Percentiles rank a stretch among this genome's conserved stretches.
Conservation (phyloP, 805 yeast species). For the Candida endomychidarum region DNA sequence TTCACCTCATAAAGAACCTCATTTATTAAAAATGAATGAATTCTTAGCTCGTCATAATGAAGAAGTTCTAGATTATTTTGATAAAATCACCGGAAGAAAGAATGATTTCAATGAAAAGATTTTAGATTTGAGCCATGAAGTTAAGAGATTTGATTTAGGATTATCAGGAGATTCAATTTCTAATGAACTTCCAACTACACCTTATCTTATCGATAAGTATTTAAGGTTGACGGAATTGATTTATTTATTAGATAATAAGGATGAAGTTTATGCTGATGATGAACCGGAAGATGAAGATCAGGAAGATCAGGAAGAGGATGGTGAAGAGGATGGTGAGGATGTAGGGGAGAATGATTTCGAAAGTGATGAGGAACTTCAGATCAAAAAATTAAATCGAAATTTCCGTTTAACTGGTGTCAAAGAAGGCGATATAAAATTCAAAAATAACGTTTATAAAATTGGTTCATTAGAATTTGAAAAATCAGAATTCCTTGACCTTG, state of each 20-base stretch:
- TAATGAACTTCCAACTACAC: slow-evolving; percentile 65
- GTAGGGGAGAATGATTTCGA: slow-evolving; percentile 4
- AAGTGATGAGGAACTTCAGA: slow-evolving; percentile 6
- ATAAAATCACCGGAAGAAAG: slow-evolving; percentile 67
- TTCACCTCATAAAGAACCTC: slow-evolving; percentile 80
- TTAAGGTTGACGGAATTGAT: slow-evolving; percentile 59
- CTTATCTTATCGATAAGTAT: slow-evolving; percentile 66
- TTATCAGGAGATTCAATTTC: slow-evolving; percentile 49
- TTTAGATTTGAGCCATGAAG: slow-evolving; percentile 55
- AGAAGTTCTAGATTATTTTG: slow-evolving; percentile 69
- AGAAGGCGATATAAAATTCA: slow-evolving; percentile 23
- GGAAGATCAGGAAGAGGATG: slow-evolving; percentile 8
- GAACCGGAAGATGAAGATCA: slow-evolving; percentile 6
- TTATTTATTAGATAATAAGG: slow-evolving; percentile 38
- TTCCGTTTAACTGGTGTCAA: slow-evolving; percentile 7
- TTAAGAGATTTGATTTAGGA: slow-evolving; percentile 58
- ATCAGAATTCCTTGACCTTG: slow-evolving; percentile 45
- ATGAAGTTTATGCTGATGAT: slow-evolving; percentile 5
- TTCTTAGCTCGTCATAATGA: slow-evolving; percentile 59
- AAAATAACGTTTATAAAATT: slow-evolving; percentile 38
- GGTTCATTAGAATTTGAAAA: slow-evolving; percentile 53
- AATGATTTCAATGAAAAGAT: slow-evolving; percentile 62
- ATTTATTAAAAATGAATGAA: slow-evolving; percentile 65
- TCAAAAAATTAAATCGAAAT: slow-evolving; percentile 7
- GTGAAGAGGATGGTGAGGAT: slow-evolving; percentile 5